Evolutionary conservation across 2,329 filamentous ascomycete genomes (phyloP), one percentile per base, ranked within the genome.

Genomic region (Apiospora kogelbergensis): DNA sequence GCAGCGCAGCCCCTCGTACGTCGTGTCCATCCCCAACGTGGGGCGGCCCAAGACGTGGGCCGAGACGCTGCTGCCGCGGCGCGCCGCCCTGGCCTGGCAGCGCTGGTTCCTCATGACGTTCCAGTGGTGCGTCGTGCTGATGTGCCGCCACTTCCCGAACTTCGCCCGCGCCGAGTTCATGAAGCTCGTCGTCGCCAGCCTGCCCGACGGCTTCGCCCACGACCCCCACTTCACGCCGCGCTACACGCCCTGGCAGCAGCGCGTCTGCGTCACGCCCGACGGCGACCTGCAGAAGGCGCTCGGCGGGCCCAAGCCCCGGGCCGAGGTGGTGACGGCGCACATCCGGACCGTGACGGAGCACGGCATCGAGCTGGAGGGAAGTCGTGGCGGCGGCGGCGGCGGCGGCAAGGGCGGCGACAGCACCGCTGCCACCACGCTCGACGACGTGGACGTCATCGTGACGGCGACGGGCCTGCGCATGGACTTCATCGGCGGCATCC

Each of bases 1-100:
- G 2, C 93, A 97, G 80, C 89, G 94, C 68, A 93, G 90, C 63
- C 94, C 94, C 0, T 87, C 86, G 0, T 95, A 93, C 74, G 85
- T 95, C 68, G 73, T 92, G 42, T 81, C 85, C 20, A 45, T 90
- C 88, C 75, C 72, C 90, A 63, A 67, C 66, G 33, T 22, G 41
- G 48, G 45, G 40, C 66, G 46, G n/a, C 63, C 17, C 46, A 48
- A n/a, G 30, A 41, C 66, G 40, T 63, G 42, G 63, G 24, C 67
- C 48, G 24, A 60, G n/a, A 63, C 53, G 48, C 30, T 63, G 17
- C 46, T 72, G 6, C 68, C 74, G 24, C 53, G 44, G 3, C 65
- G 42, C 7, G 20, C 57, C n/a, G 46, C 68, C 17, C 40, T 30
- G 9, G 53, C 65, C 20, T 70, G n/a, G 63, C 53, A 72, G 53